Base-by-base conservation (phyloP, 768 basidiomycete species). In the Collybiopsis luxurians region DNA sequence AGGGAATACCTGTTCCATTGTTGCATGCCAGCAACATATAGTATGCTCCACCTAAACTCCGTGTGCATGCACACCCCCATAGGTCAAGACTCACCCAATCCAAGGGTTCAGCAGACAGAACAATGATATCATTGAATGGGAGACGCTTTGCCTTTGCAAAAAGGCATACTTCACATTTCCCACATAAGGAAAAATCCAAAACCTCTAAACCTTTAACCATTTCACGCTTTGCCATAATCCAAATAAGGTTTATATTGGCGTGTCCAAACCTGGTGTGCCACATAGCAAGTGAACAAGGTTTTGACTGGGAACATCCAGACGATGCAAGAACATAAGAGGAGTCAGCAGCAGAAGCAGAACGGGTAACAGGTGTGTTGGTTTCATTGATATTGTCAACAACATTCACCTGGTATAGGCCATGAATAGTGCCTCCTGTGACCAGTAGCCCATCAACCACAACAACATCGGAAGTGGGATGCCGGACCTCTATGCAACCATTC, bases 81-180 rank as follows among this genome's bases (percentile, higher is more conserved):
- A 57, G 31, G 36, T 57, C 56, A 12, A 57, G 21, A 50, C 50
- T 52, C 9, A 58, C 51, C 3, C 52, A 39, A 15, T 43, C 52
- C 17, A 58, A 31, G n/a, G 50, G 39, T 19, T 58, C 52, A n/a
- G 40, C 13, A 13, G 54, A 53, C 4, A 24, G 50, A 11, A 31
- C 24, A n/a, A 58, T 39, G 12, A 53, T 40, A 21, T 58, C 42
- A 19, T 58, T 52, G 36, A 58, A 58, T 17, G 57, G 55, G 36
- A 30, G 45, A 19, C 55, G 45, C 11, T 12, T 30, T 13, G 31
- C 31, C 28, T 49, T 49, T 13, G 28, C 48, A 23, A 30, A 28
- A n/a, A 49, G 28, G 21, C 48, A 49, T 17, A n/a, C 26, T 28
- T 49, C 48, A 26, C 48, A 49, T n/a, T 30, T 30, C 17, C 48